Evolutionary conservation across 495 filamentous ascomycete species (phyloP), one percentile per base, ranked within the genome.

Genomic region (Haplographium delicatum): DNA sequence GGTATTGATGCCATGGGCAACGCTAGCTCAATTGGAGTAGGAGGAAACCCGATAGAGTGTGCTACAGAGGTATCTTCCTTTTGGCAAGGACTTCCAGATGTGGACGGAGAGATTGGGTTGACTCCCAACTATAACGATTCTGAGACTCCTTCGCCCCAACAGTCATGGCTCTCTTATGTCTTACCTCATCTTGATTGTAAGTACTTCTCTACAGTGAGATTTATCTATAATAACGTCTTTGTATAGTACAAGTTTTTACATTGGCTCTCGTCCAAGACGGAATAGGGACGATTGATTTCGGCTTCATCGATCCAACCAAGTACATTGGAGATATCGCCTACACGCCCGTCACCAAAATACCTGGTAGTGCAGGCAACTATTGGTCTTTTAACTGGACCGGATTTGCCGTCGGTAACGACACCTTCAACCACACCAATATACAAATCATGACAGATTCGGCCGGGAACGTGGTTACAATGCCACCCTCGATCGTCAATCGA

Each of bases 221-320:
- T 6, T 16, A 15, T 10, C 13, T 27, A 7, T 15, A 22, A 8
- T 5, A 8, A 39, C 50, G 45, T 16, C 45, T 62, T 16, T 74
- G 89, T 2, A 72, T 76, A 47, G 50, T 62, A n/a, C 82, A 81
- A 0, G 49, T 90, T 30, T 90, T 89, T 62, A 84, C 84, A 25
- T 82, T 77, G 11, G 72, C 80, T 44, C 68, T 91, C 50, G 85
- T 82, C 68, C 71, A 84, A 58, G 70, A 73, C 24, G 69, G 65
- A 40, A 73, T 84, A 18, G 88, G 88, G 15, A 70, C 60, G 48
- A 89, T 85, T 65, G 84, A 86, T 68, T 90, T 91, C 56, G 88
- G 88, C 30, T 86, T 65, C 68, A 81, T 88, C 54, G 81, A 89
- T 66, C 51, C 57, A 16, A 56, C 63, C 56, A 82, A 82, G 53